A percentile compares a stretch with the other conserved stretches of the same genome.
phyloP scores from a whole-genome alignment of 2,329 filamentous ascomycete genomes.

The Lachnellula willkommii region DNA sequence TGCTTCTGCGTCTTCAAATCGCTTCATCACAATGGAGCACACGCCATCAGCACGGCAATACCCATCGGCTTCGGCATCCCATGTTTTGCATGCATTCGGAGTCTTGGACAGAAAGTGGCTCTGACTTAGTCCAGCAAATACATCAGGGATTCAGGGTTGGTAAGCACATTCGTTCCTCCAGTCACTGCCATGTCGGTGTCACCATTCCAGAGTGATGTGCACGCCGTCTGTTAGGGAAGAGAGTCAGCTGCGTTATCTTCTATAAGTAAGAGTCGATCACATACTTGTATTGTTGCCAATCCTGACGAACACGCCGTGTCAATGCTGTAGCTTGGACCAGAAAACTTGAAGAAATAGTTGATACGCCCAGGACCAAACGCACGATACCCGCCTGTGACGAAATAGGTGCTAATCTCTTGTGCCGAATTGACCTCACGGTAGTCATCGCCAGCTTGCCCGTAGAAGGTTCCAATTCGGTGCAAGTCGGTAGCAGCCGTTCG shows the following conservation, averaged over 20 bases:
- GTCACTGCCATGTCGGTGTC: constrained; percentile 18
- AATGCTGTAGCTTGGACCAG: constrained; percentile 33
- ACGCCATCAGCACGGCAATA: constrained; percentile 48
- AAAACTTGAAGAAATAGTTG: constrained; percentile 37
- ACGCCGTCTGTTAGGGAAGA: constrained; percentile 11
- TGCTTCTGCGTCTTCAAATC: constrained; percentile 41
- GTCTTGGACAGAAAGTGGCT: constrained; percentile 32
- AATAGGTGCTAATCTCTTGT: constrained; percentile 18
- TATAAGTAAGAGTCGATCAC: background rate
- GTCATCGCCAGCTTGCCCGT: constrained; percentile 19
- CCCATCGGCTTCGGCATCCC: constrained; percentile 42
- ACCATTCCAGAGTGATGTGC: constrained; percentile 15
- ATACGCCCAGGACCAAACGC: constrained; percentile 29
- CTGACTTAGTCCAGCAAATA: constrained; percentile 24
- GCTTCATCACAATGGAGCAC: constrained; percentile 44
- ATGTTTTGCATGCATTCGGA: constrained; percentile 44
- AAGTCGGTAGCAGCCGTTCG: constrained; percentile 35
- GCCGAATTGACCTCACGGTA: constrained; percentile 16
- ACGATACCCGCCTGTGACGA: constrained; percentile 14
- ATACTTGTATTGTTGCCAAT: constrained; percentile 28
- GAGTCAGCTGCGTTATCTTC: background rate
- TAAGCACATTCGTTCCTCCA: constrained; percentile 20
- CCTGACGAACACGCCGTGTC: constrained; percentile 37
- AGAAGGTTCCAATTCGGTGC: constrained; percentile 19
- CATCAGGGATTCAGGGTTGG: constrained; percentile 15